Evolutionary conservation across 805 yeast genomes (phyloP).

Genomic region (Candida ascalaphidarum): DNA sequence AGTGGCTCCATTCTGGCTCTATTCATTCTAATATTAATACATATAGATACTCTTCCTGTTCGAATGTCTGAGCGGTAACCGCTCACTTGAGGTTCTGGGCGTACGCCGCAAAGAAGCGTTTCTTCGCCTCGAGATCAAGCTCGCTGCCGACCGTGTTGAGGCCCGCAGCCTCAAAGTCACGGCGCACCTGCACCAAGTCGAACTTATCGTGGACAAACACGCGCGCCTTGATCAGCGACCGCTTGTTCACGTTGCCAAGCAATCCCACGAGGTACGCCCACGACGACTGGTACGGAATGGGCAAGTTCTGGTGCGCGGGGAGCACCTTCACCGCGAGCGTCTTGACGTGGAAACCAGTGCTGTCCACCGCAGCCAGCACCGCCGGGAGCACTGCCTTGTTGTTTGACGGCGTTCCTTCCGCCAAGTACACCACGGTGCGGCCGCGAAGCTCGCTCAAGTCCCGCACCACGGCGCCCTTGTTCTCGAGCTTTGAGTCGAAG

Average conservation of each 20-base stretch:
- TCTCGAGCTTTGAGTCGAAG: conserved; percentile 4
- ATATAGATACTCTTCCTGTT: no score
- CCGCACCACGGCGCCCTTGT: conserved; percentile 6
- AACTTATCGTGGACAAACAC: conserved; percentile 13
- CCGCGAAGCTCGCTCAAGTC: conserved; percentile 19
- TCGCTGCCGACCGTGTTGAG: conserved; percentile 16
- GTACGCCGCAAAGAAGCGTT: no score
- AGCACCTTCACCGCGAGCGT: conserved; percentile 28
- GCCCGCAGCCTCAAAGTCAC: not conserved
- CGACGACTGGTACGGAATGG: conserved; percentile 20
- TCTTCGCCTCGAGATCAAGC: conserved; percentile 20
- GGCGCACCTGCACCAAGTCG: conserved; percentile 5
- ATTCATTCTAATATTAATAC: no score
- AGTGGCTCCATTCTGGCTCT: no score
- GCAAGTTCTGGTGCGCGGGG: conserved; percentile 29
- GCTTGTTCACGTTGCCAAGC: conserved; percentile 12
- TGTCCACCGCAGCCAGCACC: conserved; percentile 10
- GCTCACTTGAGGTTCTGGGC: no score
- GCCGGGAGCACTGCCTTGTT: conserved; percentile 69
- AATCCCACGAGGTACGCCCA: conserved; percentile 14
- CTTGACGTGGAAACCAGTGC: conserved; percentile 15
- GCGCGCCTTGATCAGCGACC: conserved; percentile 16
- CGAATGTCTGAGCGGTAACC: no score
- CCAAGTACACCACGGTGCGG: conserved; percentile 48
- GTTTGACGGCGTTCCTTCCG: conserved; percentile 83